Conservation (phyloP, 208 protist genomes). For the Angomonas desouzai region DNA sequence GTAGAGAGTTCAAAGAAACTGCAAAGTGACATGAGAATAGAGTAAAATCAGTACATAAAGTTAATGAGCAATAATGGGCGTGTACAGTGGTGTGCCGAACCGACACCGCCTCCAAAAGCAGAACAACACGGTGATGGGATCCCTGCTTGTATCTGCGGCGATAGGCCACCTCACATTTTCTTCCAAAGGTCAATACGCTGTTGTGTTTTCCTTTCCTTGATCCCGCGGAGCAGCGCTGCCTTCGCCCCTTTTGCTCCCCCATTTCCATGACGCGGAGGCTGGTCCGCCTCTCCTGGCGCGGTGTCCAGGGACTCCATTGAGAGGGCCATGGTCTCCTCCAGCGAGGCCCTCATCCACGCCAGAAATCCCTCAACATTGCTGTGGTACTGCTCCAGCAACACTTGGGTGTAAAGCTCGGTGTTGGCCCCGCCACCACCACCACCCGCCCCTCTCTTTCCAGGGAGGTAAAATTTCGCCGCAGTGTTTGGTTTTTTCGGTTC, state of each 20-base stretch:
- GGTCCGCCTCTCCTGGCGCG: background rate
- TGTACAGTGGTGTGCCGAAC: no score
- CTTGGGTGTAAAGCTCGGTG: background rate
- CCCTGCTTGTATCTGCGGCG: no score
- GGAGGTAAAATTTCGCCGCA: background rate
- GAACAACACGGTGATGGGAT: no score
- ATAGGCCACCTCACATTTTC: background rate
- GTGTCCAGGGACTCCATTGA: background rate
- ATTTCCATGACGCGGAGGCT: no score
- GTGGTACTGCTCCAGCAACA: background rate
- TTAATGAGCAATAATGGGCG: no score
- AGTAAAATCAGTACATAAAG: no score
- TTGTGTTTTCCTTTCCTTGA: background rate
- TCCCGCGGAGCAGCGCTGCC: background rate
- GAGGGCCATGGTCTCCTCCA: background rate
- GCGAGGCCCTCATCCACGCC: background rate
- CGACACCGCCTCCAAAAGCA: no score
- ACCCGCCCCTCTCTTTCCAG: background rate
- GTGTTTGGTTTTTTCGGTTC: background rate
- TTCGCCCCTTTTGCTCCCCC: background rate
- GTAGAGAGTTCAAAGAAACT: no score
- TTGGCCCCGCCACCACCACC: background rate
- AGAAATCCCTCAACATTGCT: background rate
- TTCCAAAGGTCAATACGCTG: slow-evolving; percentile 4
- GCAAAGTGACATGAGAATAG: no score